Conservation (phyloP, 805 yeast genomes). For the Pichia cabralensis region DNA sequence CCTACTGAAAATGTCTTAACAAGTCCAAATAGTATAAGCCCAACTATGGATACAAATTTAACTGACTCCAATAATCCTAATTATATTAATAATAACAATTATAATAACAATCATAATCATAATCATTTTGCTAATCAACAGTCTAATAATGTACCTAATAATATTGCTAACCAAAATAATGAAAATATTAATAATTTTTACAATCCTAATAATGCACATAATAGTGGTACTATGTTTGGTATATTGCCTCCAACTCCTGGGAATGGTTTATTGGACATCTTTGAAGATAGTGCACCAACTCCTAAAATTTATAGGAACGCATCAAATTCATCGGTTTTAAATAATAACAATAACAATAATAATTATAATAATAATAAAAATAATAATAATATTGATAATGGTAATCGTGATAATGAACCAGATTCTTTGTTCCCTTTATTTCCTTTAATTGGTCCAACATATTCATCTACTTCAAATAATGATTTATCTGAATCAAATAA, state of each 20-base stretch:
- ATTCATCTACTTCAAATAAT: constrained; percentile 10
- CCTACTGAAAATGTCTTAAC: constrained; percentile 4
- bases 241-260: constrained; percentile 20
- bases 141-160: background rate
- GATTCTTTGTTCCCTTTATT: constrained; percentile 25
- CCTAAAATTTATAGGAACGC: constrained; percentile 3
- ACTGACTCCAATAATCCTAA: background rate
- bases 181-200: background rate
- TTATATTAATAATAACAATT: background rate
- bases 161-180: background rate
- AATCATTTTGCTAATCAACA: background rate
- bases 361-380: background rate
- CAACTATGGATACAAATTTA: background rate
- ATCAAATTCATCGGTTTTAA: too few species aligned
- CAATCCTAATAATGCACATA: background rate
- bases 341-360: background rate
- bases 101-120: background rate
- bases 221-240: constrained; percentile 9
- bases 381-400: constrained; percentile 10
- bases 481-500: background rate
- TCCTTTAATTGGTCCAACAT: constrained; percentile 25
- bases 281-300: constrained; percentile 13
- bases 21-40: constrained; percentile 7
- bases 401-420: constrained; percentile 16
- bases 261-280: constrained; percentile 23